Base-by-base conservation (phyloP, 306 rosid genomes). In the Acacia crassicarpa region DNA sequence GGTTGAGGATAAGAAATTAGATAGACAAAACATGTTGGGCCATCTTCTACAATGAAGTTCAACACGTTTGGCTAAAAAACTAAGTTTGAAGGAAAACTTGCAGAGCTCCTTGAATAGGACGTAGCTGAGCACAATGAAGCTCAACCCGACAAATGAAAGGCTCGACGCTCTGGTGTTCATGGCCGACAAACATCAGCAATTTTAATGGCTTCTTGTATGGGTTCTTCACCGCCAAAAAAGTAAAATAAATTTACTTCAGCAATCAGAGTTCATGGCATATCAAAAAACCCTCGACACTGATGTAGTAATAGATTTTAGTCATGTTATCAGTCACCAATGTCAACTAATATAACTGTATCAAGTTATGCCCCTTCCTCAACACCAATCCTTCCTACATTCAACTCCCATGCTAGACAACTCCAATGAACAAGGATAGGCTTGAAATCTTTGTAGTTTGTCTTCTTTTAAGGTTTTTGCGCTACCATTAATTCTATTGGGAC, bases 41-140 rank as follows among this genome's bases (percentile, higher is more conserved):
- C 12, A 38, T 63, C 40, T 43, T 25, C 22, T 12, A 10, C 14
- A 45, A 45, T 45, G 12, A 27, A 27, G 1, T 27, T 27, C 30
- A 27, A 1, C 30, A 27, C 1, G 30, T 27, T 27, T 27, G 30
- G 30, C 1, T 17, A 92, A 95, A 95, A 85, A 95, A 97, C n/a
- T n/a, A n/a, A n/a, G n/a, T n/a, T n/a, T n/a, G 90, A 93, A 95
- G 75, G 99, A 93, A 86, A 95, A 92, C 91, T 95, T 95, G 90
- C 98, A 97, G 61, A 95, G 99, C 90, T 95, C 99, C 81, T 92
- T 95, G 92, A 95, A 95, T 84, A 95, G 94, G 67, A 95, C 92
- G 83, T 95, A 95, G 87, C 99, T 92, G 56, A 95, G 94, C 22
- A 95, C 98, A 17, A 95, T 93, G 88, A 95, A 93, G 78, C 92